Conservation (phyloP, 1,284 basidiomycete genomes). For the Papiliotrema fonsecae region DNA sequence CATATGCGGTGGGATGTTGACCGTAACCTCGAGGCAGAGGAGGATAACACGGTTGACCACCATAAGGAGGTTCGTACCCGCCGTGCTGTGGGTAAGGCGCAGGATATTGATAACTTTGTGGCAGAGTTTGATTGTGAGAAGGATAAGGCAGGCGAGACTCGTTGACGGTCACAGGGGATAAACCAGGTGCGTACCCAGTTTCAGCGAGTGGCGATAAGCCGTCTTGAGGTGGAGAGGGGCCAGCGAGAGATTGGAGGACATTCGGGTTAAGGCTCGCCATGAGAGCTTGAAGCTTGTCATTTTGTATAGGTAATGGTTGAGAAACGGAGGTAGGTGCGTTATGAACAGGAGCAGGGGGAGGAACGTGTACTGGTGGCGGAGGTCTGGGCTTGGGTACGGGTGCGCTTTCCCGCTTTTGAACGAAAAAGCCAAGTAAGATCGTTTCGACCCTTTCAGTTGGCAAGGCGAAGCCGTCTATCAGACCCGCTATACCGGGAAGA, state of each 20-base stretch:
- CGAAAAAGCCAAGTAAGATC: constrained; percentile 75
- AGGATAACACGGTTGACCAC: too few relatives aligned
- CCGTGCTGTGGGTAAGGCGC: too few relatives aligned
- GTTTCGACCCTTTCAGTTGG: constrained; percentile 60
- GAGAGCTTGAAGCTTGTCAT: constrained; percentile 36
- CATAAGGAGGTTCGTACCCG: too few relatives aligned
- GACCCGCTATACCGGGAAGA: constrained; percentile 77
- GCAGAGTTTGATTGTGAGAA: too few relatives aligned
- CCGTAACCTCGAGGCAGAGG: too few relatives aligned
- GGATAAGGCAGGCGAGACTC: too few relatives aligned
- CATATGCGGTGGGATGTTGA: too few relatives aligned
- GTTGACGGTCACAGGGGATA: too few relatives aligned
- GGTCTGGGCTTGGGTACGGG: too few relatives aligned
- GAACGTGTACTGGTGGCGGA: constrained; percentile 10
- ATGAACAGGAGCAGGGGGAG: not conserved
- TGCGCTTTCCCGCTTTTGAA: constrained; percentile 52
- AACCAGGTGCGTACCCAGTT: too few relatives aligned
- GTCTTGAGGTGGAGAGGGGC: constrained; percentile 1
- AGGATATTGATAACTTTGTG: too few relatives aligned
- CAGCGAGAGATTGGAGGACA: constrained; percentile 8
- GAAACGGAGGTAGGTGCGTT: not conserved
- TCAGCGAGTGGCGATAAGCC: not conserved
- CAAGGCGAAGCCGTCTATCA: constrained; percentile 72
- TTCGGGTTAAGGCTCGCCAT: constrained; percentile 37
- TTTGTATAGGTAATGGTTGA: constrained; percentile 30